A percentile compares a stretch with the other conserved stretches of the same genome.
phyloP scores from a whole-genome alignment of 2,329 filamentous ascomycete species.

The Pseudonectria buxi region DNA sequence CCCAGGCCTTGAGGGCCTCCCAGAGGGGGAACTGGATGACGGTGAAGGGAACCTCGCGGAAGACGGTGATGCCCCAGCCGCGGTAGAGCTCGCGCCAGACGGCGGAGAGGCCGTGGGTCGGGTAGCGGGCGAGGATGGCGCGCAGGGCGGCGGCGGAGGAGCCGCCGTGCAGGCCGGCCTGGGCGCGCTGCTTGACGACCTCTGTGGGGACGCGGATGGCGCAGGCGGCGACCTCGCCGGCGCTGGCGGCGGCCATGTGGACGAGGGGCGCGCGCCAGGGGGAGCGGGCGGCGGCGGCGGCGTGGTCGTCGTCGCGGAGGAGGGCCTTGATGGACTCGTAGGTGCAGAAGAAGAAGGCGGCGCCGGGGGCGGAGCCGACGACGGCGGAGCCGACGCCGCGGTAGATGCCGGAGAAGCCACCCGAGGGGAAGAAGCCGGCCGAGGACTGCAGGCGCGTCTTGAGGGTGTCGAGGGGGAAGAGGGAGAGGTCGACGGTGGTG shows the following conservation, averaged over 20 bases:
- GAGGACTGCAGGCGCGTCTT: slow-evolving; percentile 93
- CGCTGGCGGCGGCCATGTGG: slow-evolving; percentile 79
- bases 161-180: slow-evolving; percentile 75
- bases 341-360: slow-evolving; percentile 94
- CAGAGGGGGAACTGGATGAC: slow-evolving; percentile 96
- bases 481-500: slow-evolving; percentile 91
- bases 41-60: slow-evolving; percentile 95
- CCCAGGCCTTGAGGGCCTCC: slow-evolving; percentile 81
- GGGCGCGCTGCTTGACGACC: slow-evolving; percentile 93
- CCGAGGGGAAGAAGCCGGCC: slow-evolving; percentile 68
- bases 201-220: slow-evolving; percentile 90
- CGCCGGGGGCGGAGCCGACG: slow-evolving; percentile 85
- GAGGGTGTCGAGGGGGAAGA: slow-evolving; percentile 96
- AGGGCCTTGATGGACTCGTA: slow-evolving; percentile 70
- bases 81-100: slow-evolving; percentile 84
- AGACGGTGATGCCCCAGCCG: slow-evolving; percentile 85
- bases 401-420: slow-evolving; percentile 89
- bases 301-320: slow-evolving; percentile 29
- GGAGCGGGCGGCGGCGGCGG: slow-evolving; percentile 18
- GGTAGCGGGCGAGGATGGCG: slow-evolving; percentile 56
- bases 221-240: slow-evolving; percentile 89
- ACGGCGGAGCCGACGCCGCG: slow-evolving; percentile 83
- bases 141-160: slow-evolving; percentile 60
- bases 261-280: slow-evolving; percentile 32
- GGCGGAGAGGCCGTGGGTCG: slow-evolving; percentile 38